These are phyloP conservation scores for Amoebophrya sp. DNA, from an alignment of 169 alveolate genomes.

Conservation along the genomic window DNA sequence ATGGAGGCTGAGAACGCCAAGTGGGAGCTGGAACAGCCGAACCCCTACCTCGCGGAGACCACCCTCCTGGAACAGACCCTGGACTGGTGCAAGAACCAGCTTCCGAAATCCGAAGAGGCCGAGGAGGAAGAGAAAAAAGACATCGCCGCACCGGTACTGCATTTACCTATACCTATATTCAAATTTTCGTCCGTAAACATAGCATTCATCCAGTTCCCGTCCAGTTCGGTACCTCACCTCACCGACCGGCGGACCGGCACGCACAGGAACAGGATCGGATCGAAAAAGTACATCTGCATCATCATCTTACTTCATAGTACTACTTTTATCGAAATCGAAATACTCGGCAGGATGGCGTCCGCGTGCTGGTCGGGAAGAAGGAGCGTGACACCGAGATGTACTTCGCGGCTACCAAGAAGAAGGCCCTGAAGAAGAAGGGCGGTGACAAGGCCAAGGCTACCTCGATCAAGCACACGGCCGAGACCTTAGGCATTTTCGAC, in stretches of 20 bases:
- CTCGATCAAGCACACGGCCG: background rate
- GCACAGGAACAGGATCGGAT: no score
- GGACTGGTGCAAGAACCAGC: background rate
- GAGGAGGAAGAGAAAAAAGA: background rate
- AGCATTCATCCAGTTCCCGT: no score
- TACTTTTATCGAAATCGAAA: no score
- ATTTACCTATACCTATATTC: no score
- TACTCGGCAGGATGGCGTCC: background rate
- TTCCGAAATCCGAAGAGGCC: background rate
- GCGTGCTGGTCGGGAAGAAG: background rate
- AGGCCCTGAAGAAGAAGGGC: background rate
- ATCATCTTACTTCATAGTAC: no score
- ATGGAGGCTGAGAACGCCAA: background rate
- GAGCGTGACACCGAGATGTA: background rate
- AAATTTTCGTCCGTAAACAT: no score
- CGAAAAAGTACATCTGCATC: no score
- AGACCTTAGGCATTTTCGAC: background rate
- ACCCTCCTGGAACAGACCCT: background rate
- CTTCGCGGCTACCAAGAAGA: background rate
- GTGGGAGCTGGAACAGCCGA: background rate
- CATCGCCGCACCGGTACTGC: background rate
- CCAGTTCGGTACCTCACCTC: no score
- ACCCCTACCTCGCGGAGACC: background rate
- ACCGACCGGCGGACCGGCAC: no score
- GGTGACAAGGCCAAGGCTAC: background rate